Evolutionary conservation across 2,329 filamentous ascomycete species (phyloP).

Genomic region (Fonsecaea nubica): DNA sequence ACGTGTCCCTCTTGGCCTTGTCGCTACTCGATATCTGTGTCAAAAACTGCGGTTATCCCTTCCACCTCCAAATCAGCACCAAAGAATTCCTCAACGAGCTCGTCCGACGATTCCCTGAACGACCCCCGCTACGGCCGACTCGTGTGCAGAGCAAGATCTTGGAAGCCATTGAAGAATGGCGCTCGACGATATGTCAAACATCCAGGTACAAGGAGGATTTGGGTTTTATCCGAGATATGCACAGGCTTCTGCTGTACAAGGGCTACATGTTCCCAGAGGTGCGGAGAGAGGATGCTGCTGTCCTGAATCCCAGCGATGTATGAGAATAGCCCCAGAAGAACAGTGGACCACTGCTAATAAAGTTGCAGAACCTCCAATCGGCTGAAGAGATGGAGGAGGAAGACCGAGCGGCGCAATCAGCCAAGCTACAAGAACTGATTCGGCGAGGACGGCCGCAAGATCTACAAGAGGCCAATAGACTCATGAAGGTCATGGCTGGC

Average conservation of each 20-base stretch:
- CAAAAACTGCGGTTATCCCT: slow-evolving; percentile 99
- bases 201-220: slow-evolving; percentile 97
- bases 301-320: slow-evolving; percentile 95
- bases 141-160: slow-evolving; percentile 91
- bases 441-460: slow-evolving; percentile 89
- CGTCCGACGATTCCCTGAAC: slow-evolving; percentile 91
- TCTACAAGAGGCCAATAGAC: slow-evolving; percentile 91
- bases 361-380: slow-evolving; percentile 81
- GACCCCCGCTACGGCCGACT: slow-evolving; percentile 82
- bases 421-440: slow-evolving; percentile 97
- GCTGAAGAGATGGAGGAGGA: slow-evolving; percentile 99
- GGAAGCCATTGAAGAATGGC: slow-evolving; percentile 97
- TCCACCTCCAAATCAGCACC: slow-evolving; percentile 96
- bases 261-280: slow-evolving; percentile 95
- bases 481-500: slow-evolving; percentile 99
- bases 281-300: slow-evolving; percentile 89
- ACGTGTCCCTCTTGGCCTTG: slow-evolving; percentile 82
- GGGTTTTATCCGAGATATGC: slow-evolving; percentile 97
- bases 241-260: slow-evolving; percentile 92
- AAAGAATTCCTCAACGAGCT: slow-evolving; percentile 99
- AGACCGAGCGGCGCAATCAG: slow-evolving; percentile 90
- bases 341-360: slow-evolving; percentile 41
- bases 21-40: slow-evolving; percentile 95
- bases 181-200: slow-evolving; percentile 96
- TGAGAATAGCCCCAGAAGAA: slow-evolving; percentile 48